These are phyloP conservation scores for Pleurotus tuber-regium DNA, from an alignment of 768 basidiomycete species.

Conservation along the genomic window DNA sequence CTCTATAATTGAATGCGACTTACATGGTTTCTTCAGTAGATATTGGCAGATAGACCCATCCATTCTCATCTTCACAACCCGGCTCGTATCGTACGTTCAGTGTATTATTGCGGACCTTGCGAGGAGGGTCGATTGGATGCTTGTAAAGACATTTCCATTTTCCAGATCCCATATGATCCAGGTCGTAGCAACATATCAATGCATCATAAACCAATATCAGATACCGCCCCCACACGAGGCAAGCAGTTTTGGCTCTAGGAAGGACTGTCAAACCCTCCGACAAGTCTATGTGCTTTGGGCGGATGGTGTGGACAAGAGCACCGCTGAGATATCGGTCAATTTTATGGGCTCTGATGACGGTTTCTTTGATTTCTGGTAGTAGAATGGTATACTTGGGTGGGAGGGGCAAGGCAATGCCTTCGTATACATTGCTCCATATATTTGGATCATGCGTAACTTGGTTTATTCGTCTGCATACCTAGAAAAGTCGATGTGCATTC, in stretches of 20 bases:
- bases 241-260: neutral
- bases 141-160: neutral
- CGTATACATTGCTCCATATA: neutral
- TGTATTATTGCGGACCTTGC: neutral
- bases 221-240: neutral
- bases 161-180: neutral
- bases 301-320: neutral
- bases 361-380: neutral
- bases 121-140: neutral
- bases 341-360: neutral
- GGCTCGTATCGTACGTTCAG: too few species aligned
- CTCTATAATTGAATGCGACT: neutral
- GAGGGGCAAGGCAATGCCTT: neutral
- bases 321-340: neutral
- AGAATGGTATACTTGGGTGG: neutral
- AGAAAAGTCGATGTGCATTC: neutral
- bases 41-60: neutral
- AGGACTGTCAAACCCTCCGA: neutral
- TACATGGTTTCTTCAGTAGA: neutral
- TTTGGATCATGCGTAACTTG: neutral
- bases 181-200: neutral
- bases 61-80: too few species aligned
- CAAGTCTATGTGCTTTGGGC: neutral
- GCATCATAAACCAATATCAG: neutral
- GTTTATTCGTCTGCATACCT: neutral